Base-by-base conservation (phyloP, 225 moss, liverwort and hornwort genomes). In the Ulota crispa region DNA sequence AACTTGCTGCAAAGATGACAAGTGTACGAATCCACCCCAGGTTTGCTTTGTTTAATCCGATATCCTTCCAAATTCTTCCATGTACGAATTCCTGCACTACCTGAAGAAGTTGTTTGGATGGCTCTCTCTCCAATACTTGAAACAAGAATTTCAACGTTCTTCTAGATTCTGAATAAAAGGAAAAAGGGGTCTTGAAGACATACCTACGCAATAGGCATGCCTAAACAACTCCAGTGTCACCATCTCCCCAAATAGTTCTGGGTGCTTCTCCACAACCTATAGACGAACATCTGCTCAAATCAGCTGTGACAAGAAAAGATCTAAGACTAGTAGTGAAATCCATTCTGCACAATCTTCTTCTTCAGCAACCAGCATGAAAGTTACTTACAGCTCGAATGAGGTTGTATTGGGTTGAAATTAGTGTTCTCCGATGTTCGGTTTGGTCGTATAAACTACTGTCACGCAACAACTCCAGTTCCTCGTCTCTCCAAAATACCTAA, bases 161-260 rank as follows among this genome's bases (percentile, higher is more conserved):
- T n/a, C 39, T 39, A 67, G 32, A 66, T 32, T 66, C 64, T 13
- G 8, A 71, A 68, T 24, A 75, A 80, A 23, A 80, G 26, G 65
- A 6, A 75, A 75, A 24, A 72, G 66, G 37, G 52, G 64, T 8
- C 66, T 76, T 26, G 4, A 60, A 31, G 55, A 71, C 39, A 78
- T 63, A 89, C 87, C 89, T 80, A 77, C 50, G 84, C 82, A 89
- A 57, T 89, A 87, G 16, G 86, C 86, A 84, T 89, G 86, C 72
- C 28, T 87, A 77, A 89, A 89, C 21, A 77, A 82, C 27, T 87
- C 82, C 73, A 85, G 68, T 28, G 89, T 73, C 76, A 87, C 68
- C 63, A 62, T 82, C 78, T 84, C 89, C 82, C 84, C 84, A 73
- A 87, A 86, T 65, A 89, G 63, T 69, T 86, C 82, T 63, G 86